Evolutionary conservation across 306 rosid genomes (phyloP), one percentile per base, ranked within the genome.

Genomic region (Dalbergia cochinchinensis): DNA sequence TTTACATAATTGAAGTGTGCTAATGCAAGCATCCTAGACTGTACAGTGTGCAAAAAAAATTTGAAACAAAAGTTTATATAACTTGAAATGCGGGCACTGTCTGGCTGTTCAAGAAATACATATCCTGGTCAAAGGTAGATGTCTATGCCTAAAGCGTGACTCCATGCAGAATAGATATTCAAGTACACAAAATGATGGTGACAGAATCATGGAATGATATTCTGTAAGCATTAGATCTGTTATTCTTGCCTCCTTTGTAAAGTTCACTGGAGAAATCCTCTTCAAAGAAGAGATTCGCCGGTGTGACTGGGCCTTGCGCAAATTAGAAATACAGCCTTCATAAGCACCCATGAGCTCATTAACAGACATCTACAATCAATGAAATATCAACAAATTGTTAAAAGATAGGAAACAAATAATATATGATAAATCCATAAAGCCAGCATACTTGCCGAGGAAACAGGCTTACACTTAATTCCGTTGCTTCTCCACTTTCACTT

Each of bases 251-350:
- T 91, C 91, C 74, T 87, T 96, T 11, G 99, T 83, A 80, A 93
- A 93, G 87, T 91, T 96, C 83, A 89, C 97, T 0, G 99, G 99
- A 34, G 94, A 80, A 61, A 93, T 87, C 83, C 86, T 89, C 88
- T 87, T 91, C 85, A 96, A 82, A 87, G 98, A 96, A 65, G 87
- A 0, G 18, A 62, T 37, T 33, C 94, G 96, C 57, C 98, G 82
- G 5, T 63, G 78, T 67, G 91, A 50, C 78, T 96, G 98, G 68
- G 87, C 5, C 85, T 85, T 88, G 44, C 97, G 80, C 79, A 96
- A 82, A 86, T 74, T 88, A 55, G 96, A 89, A 76, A 90, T 89
- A 87, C 99, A 96, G 58, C 5, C 86, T 89, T 87, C 98, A 82
- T 96, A 96, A 78, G 92, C 83, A 68, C 60, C 78, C 92, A 86